Evolutionary conservation across 1,284 basidiomycete species (phyloP).

Genomic region (Naganishia albida): DNA sequence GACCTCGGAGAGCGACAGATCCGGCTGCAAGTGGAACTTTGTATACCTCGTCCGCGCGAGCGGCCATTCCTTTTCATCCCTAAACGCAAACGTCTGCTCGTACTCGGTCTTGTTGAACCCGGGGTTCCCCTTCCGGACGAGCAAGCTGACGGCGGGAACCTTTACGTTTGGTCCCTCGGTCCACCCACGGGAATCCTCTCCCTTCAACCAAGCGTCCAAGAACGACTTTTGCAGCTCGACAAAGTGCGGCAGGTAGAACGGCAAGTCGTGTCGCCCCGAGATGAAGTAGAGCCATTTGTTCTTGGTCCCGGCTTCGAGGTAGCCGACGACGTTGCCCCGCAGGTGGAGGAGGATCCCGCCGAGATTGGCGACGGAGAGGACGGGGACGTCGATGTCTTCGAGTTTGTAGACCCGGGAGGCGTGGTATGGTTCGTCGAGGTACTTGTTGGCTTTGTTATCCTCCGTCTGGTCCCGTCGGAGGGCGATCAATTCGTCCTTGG

Average conservation of each 20-base stretch:
- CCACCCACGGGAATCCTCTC: constrained; percentile 41
- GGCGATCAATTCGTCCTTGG: constrained; percentile 40
- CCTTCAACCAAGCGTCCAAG: constrained; percentile 46
- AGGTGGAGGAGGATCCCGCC: constrained; percentile 48
- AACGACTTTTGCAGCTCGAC: constrained; percentile 45
- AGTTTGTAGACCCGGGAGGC: constrained; percentile 43
- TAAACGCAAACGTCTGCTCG: constrained; percentile 41
- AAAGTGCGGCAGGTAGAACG: constrained; percentile 47
- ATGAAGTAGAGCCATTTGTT: constrained; percentile 51
- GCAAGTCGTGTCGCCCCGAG: constrained; percentile 48
- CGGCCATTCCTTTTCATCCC: constrained; percentile 44
- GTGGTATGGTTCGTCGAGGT: constrained; percentile 46
- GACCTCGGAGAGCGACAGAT: constrained; percentile 13
- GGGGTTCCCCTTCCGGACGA: constrained; percentile 47
- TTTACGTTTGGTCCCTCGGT: constrained; percentile 42
- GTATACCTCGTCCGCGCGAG: constrained; percentile 43
- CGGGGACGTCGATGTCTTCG: constrained; percentile 44
- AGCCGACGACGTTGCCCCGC: constrained; percentile 48
- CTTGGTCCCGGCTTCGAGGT: constrained; percentile 43
- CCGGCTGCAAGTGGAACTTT: constrained; percentile 39
- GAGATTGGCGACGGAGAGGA: constrained; percentile 48
- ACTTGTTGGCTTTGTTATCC: constrained; percentile 39
- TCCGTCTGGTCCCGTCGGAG: constrained; percentile 44
- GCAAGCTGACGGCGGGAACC: constrained; percentile 44
- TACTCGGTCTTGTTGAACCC: constrained; percentile 46